A percentile compares a stretch with the other conserved stretches of the same genome.
Conservation (phyloP, 2,329 filamentous ascomycete genomes). For the Penicillium hordei region DNA sequence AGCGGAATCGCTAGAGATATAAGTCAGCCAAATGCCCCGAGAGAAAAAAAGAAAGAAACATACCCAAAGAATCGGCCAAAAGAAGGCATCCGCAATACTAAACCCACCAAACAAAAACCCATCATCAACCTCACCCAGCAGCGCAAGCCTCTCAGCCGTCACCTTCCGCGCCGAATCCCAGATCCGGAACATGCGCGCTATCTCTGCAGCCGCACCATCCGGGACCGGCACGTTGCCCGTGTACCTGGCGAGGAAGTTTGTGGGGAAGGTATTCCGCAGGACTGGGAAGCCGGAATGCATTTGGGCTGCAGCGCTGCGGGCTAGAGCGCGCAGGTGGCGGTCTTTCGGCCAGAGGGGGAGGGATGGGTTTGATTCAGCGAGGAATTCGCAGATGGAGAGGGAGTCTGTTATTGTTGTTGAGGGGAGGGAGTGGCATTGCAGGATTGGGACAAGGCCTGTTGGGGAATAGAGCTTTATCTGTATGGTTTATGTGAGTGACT, state of each 20-base stretch:
- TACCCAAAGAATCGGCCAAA: constrained; percentile 43
- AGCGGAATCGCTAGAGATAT: constrained; percentile 32
- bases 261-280: constrained; percentile 25
- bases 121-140: constrained; percentile 31
- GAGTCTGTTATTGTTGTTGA: constrained; percentile 30
- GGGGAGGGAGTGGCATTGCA: constrained; percentile 26
- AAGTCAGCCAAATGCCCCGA: background rate
- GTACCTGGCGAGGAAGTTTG: constrained; percentile 35
- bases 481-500: background rate
- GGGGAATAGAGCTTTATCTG: constrained; percentile 29
- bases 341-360: constrained; percentile 35
- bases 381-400: constrained; percentile 36
- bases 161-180: constrained; percentile 30
- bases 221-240: constrained; percentile 32
- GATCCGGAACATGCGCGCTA: constrained; percentile 26
- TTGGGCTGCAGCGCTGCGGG: constrained; percentile 33
- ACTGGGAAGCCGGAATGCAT: constrained; percentile 38
- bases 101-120: constrained; percentile 40
- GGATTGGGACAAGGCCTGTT: constrained; percentile 33
- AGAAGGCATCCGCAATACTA: constrained; percentile 42
- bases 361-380: constrained; percentile 33
- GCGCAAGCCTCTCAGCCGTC: constrained; percentile 25
- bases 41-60: background rate
- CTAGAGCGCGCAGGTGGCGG: constrained; percentile 33
- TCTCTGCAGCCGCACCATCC: constrained; percentile 27